Base-by-base conservation (phyloP, 306 rosid genomes). In the Crotalaria pallida region DNA sequence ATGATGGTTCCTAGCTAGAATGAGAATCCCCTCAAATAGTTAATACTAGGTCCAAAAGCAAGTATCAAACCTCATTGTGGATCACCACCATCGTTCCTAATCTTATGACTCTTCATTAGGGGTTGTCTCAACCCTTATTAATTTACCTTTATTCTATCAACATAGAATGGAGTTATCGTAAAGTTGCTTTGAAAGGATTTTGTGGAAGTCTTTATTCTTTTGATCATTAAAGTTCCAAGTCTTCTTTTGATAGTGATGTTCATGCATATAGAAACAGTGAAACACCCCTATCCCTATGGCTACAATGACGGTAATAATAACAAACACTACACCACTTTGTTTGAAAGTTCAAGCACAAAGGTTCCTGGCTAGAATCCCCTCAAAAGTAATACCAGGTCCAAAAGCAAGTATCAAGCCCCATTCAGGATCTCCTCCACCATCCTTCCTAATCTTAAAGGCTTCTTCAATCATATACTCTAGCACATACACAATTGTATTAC, bases 321-420 rank as follows among this genome's bases (percentile, higher is more conserved):
- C 36, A 1, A 31, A 31, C 7, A 31, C 7, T 5, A 31, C 36
- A 31, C 6, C 13, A 55, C 31, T 22, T 9, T 41, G 53, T 56
- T 21, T 0, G 40, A 24, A 38, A 48, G 38, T 10, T 85, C 69
- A 84, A 60, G 75, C 72, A 15, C 72, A 57, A 18, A 89, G 85
- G 69, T 92, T 92, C 83, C 87, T 89, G 0, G 96, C 92, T 50
- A 92, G 77, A 74, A 89, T 89, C 15, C 98, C 98, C 78, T 92
- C 98, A 31, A 92, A 85, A 73, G 96, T 85, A 43, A 92, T 80
- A 40, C 99, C 96, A 12, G 97, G 97, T 83, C 97, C 99, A 79
- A 94, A 94, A 13, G 95, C 97, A 82, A 91, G 85, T 4, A 94
- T 88, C 76, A 94, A 71, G 15, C 97, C 97, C 97, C 97, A 88